Evolutionary conservation across 352 stramenopile genomes (phyloP), one percentile per base, ranked within the genome.

Genomic region (Globisporangium recalcitrans): DNA sequence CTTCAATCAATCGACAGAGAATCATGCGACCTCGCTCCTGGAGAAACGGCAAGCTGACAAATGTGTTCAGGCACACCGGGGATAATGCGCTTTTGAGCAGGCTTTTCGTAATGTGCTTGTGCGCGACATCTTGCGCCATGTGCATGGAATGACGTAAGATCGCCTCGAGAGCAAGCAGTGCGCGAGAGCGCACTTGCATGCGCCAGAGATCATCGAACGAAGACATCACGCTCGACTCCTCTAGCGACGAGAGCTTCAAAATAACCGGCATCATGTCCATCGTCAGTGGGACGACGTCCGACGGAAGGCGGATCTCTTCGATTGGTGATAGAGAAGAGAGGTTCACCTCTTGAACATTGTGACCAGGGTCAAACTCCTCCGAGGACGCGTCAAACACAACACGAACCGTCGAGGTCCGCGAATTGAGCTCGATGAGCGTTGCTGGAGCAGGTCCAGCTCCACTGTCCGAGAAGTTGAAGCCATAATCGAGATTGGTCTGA

Each of bases 21-120:
- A 96, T 88, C 78, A 93, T 94, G 36, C 87, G 73, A 10, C 87
- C 82, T 40, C 87, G 72, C 56, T 96, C 87, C 56, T 96, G 87
- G 4, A 96, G 63, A 31, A 89, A 70, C 3, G 83, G 78, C 21
- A 92, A 64, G 52, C 72, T 93, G 29, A 95, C 65, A 65, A 95
- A 95, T 7, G 72, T 85, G 31, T 70, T 82, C 4, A 95, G 67
- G 10, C 68, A 73, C 22, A 91, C 74, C 4, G 86, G 86, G n/a
- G 65, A 75, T 32, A 95, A 64, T 16, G 84, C 84, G 53, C 78
- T 83, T 1, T 67, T 56, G 7, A 95, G 58, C 6, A 95, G 63
- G 57, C 70, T 88, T 32, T 69, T 67, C 1, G 78, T 68, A 59
- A 92, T 74, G 4, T 61, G 58, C 9, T 76, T 53, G 29, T 78